Base-by-base conservation (phyloP, 805 yeast species). In the Candida tibetensis region DNA sequence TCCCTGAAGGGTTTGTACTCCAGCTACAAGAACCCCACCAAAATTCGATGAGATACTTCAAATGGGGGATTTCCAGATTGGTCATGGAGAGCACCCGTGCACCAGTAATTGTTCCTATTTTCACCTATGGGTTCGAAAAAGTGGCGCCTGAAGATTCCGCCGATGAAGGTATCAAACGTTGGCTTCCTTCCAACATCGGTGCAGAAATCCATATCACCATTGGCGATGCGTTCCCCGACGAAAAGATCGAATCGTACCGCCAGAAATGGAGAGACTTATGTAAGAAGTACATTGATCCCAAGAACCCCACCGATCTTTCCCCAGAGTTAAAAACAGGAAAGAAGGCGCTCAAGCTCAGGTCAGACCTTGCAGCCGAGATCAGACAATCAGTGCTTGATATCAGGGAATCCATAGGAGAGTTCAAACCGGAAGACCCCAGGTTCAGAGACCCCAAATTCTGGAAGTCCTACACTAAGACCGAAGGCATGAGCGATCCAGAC, bases 1-100 rank as follows among this genome's bases (percentile, higher is more conserved):
- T 87, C 60, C 99, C 99, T 0, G 99, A 91, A 59, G 96, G 95
- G 0, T 87, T 82, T 57, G 98, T 91, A 4, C 75, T 91, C 37
- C 99, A 93, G 58, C 58, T 86, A 34, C 74, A 81, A 43, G 81
- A 82, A 25, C 96, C 96, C 0, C 80, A 78, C 55, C 71, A 75
- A 34, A 85, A 87, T 48, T 88, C 97, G 3, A 86, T 93, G 93
- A 71, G 96, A 45, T 91, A 86, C 61, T 91, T 93, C 71, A 83
- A 86, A 55, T 91, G 98, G 98, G 99, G 99, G 0, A 81, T 89
- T 1, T 77, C 95, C 2, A 72, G 99, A 48, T 57, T 90, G 48
- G 72, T 93, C 4, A 62, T 93, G 39, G 99, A 91, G 58, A 71
- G 95, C 7, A 81, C 91, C 0, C 74, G 76, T 42, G 79, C 91